Percentiles rank a stretch among this genome's conserved stretches.
phyloP scores from a whole-genome alignment of 176 grass and related monocot genomes.

The Eragrostis nindensis region DNA sequence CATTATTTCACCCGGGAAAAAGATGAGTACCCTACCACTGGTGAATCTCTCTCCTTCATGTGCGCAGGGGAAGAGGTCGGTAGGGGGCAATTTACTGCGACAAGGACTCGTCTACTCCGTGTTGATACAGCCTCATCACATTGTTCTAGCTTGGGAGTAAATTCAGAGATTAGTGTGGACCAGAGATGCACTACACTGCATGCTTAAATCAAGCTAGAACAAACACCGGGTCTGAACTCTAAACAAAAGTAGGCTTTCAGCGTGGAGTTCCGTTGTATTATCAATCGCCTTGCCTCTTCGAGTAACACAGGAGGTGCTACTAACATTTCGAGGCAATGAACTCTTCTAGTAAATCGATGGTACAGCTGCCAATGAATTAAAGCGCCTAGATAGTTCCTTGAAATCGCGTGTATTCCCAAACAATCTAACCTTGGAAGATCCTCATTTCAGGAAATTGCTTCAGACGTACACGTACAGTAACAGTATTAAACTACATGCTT shows the following conservation, averaged over 20 bases:
- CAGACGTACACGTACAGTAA: too few species aligned
- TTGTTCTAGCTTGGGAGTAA: not conserved
- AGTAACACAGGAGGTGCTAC: slow-evolving; percentile 8
- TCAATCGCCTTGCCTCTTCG: slow-evolving; percentile 23
- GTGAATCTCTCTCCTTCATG: not conserved
- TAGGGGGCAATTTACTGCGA: slow-evolving; percentile 37
- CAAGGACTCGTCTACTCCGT: not conserved
- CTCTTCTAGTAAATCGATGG: not conserved
- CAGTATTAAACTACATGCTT: not conserved
- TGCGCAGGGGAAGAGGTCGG: slow-evolving; percentile 39
- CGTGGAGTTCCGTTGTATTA: slow-evolving; percentile 1
- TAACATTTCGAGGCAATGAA: not conserved
- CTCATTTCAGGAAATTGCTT: slow-evolving; percentile 5
- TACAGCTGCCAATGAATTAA: not conserved
- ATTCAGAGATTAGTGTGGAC: slow-evolving; percentile 30
- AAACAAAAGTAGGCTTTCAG: slow-evolving; percentile 27
- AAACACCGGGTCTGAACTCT: not conserved
- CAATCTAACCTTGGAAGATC: not conserved
- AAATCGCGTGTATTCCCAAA: not conserved
- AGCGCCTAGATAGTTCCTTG: slow-evolving; percentile 23
- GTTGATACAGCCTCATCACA: not conserved
- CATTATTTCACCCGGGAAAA: slow-evolving; percentile 33
- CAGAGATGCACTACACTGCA: not conserved
- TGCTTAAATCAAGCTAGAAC: not conserved
- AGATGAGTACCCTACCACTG: not conserved